These are phyloP conservation scores for Populus trichocarpa DNA, from an alignment of 441 rosid genomes.

Conservation along the genomic window DNA sequence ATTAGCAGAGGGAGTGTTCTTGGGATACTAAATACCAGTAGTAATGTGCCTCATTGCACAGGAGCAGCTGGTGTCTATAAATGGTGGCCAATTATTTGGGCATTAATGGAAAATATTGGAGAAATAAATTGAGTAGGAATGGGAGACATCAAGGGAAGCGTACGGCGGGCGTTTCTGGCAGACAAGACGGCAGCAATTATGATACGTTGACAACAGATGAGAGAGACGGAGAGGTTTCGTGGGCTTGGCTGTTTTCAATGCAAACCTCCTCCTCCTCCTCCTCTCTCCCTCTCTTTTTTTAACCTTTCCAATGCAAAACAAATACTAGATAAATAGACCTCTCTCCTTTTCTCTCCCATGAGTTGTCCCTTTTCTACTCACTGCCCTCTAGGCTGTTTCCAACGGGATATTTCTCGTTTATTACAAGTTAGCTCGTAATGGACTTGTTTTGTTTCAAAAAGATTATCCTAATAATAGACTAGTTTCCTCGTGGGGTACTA, in stretches of 20 bases:
- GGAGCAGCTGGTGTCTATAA: neutral
- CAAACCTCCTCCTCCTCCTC: neutral
- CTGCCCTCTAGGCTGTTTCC: neutral
- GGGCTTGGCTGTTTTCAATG: constrained; percentile 10
- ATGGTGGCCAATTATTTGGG: neutral
- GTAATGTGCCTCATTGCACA: neutral
- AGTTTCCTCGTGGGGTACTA: too few relatives aligned
- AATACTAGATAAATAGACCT: neutral
- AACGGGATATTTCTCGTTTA: too few relatives aligned
- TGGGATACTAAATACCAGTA: neutral
- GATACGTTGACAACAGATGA: neutral
- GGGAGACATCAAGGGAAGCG: constrained; percentile 12
- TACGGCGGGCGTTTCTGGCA: constrained; percentile 19
- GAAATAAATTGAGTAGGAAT: neutral
- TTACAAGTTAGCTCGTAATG: too few relatives aligned
- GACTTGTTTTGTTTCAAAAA: too few relatives aligned
- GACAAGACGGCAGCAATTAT: constrained; percentile 17
- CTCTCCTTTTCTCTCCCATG: neutral
- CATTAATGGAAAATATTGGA: neutral
- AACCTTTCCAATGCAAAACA: neutral
- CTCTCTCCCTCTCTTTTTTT: neutral
- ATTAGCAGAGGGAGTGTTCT: neutral
- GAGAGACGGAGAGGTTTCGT: neutral
- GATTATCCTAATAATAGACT: too few relatives aligned
- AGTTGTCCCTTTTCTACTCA: constrained; percentile 28